Evolutionary conservation across 345 rosid species (phyloP), one percentile per base, ranked within the genome.

Genomic region (Hibiscus mutabilis): DNA sequence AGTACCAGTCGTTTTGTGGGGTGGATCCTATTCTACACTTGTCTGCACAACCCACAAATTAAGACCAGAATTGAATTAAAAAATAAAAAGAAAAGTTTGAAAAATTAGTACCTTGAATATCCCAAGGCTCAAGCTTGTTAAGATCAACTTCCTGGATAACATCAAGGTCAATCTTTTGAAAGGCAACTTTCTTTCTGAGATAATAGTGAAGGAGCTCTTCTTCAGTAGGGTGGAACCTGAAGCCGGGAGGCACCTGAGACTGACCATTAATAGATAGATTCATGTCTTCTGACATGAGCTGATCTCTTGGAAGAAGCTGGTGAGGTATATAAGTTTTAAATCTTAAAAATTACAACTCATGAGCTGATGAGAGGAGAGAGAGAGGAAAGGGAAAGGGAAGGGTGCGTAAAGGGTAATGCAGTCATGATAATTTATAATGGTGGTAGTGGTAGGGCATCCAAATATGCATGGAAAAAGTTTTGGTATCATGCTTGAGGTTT

Each of bases 71-170:
- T 14, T 49, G 10, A 9, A 9, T 46, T 27, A 55, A 55, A 19
- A 16, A 49, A 14, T 3, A 19, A 11, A 19, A 22, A 3, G 10
- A 9, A 18, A 53, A 18, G 12, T 0, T 19, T 9, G 10, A 19
- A 9, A 5, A 53, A 37, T 37, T 0, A 9, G 18, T 72, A 95
- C 99, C 99, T 85, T 92, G 99, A 63, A 95, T 89, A 80, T 95
- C 99, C 99, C 99, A 95, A 1, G 99, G 99, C 79, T 95, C 98
- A 59, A 95, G 99, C 87, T 95, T 95, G 78, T 92, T 95, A 55
- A 95, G 99, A 87, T 95, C 99, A 8, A 95, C 97, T 76, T 95
- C 99, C 40, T 92, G 97, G 70, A 95, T 95, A 52, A 95, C 97
- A 75, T 95, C 97, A 51, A 95, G 96, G 83, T 95, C 99, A 18